phyloP scores from a whole-genome alignment of 345 rosid genomes.

The Abelmoschus esculentus region DNA sequence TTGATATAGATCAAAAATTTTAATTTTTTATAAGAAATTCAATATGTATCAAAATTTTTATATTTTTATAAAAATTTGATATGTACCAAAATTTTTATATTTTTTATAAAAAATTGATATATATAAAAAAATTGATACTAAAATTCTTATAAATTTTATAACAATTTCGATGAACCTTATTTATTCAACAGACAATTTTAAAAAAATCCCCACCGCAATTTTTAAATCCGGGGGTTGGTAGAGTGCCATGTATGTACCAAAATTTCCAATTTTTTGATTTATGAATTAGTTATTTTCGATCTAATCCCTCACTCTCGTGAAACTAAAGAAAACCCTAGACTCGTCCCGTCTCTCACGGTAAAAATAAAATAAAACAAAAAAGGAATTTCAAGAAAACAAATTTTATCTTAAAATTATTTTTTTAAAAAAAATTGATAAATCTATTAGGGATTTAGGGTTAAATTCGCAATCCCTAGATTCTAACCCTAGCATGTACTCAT shows the following conservation, averaged over 20 bases:
- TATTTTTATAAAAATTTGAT: no score
- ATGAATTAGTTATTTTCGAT: conserved; percentile 21
- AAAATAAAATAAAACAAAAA: no score
- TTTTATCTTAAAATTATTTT: conserved; percentile 27
- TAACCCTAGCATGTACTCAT: conserved; percentile 25
- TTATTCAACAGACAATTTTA: neutral
- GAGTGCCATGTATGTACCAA: neutral
- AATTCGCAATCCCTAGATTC: conserved; percentile 30
- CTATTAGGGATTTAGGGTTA: conserved; percentile 23
- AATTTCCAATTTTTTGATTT: neutral
- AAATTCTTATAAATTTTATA: no score
- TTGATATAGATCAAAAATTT: no score
- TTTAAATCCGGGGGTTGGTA: neutral
- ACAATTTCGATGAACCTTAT: no score
- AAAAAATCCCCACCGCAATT: neutral
- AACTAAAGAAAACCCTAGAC: conserved; percentile 55
- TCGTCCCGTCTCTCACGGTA: conserved; percentile 28
- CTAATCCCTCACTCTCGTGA: conserved; percentile 47
- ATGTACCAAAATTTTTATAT: no score
- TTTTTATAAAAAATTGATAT: no score
- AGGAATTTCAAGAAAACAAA: conserved; percentile 7
- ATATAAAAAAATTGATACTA: no score
- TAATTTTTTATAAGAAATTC: no score
- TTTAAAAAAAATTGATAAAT: conserved; percentile 26
- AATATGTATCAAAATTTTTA: no score